These are phyloP conservation scores for Oryza officinalis DNA, from an alignment of 176 grass and related monocot species.

Conservation along the genomic window DNA sequence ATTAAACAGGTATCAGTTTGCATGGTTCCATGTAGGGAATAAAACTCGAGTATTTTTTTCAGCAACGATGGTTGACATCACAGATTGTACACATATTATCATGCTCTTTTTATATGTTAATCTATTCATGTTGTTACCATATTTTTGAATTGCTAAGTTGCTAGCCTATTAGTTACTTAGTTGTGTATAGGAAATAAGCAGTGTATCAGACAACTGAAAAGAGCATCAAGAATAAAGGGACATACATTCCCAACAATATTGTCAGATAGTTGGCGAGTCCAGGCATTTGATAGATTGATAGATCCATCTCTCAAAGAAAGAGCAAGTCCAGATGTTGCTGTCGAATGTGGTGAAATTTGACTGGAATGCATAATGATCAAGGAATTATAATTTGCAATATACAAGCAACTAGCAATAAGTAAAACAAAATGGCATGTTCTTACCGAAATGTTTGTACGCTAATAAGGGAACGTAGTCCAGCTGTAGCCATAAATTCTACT, in stretches of 20 bases:
- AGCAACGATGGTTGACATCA: conserved; percentile 16
- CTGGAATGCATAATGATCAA: conserved; percentile 51
- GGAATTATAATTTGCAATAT: conserved; percentile 38
- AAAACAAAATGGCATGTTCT: conserved; percentile 20
- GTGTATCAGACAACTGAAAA: conserved; percentile 12
- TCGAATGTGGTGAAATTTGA: conserved; percentile 86
- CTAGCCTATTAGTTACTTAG: background rate
- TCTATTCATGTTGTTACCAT: background rate
- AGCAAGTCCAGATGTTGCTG: conserved; percentile 77
- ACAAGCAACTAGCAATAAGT: conserved; percentile 14
- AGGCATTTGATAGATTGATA: conserved; percentile 87
- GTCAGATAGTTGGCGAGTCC: conserved; percentile 92
- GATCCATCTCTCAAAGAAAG: conserved; percentile 92
- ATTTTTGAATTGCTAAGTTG: background rate
- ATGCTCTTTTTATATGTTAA: conserved; percentile 10
- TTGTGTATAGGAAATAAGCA: background rate
- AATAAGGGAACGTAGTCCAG: conserved; percentile 82
- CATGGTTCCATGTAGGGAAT: background rate
- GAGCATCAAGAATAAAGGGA: conserved; percentile 23
- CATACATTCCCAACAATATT: conserved; percentile 85
- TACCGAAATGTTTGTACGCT: conserved; percentile 71
- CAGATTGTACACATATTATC: background rate
- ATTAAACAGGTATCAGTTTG: conserved; percentile 18
- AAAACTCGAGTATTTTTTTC: background rate
- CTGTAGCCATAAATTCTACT: conserved; percentile 83